Evolutionary conservation across 345 rosid species (phyloP), one percentile per base, ranked within the genome.

Genomic region (Cardamine occulta): DNA sequence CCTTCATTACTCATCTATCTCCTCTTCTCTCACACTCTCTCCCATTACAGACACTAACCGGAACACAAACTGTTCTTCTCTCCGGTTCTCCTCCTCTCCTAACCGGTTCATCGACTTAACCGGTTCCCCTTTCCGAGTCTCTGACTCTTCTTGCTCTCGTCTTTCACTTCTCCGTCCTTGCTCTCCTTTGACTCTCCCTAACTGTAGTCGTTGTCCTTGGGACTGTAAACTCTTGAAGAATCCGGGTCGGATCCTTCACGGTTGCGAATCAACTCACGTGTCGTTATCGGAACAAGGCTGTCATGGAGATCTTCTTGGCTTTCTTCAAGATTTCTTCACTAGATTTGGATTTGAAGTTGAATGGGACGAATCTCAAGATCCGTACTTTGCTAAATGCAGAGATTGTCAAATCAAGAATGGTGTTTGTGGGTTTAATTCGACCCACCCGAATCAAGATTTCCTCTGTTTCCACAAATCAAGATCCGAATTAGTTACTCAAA

Each of bases 131-230:
- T 91, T 91, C 75, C 84, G 89, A 32, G 64, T 87, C 78, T 87
- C 97, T 0, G 92, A 89, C 72, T 81, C 86, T n/a, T 84, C 85
- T 47, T 94, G 97, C 76, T 88, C 96, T 31, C 88, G 96, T 48
- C 88, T 91, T 60, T 83, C 89, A 0, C 66, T 74, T 37, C 88
- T 94, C 34, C 90, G 86, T 54, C 79, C 93, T 34, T 91, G 96
- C 37, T 63, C 85, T 39, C 85, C 81, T 52, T 81, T 81, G 0
- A 74, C 56, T 70, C 86, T 81, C 24, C 87, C 90, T 1, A 84
- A 88, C 74, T 86, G 90, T 74, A 82, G 83, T 63, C 90, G n/a
- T 15, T 89, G 93, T 32, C 82, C 85, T 6, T 85, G 82, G 86
- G 85, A 91, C 14, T 91, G 96, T 62, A 76, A 62, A 78, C 83